Evolutionary conservation across 257 asterid species (phyloP), one percentile per base, ranked within the genome.

Genomic region (Ligustrum vulgare): DNA sequence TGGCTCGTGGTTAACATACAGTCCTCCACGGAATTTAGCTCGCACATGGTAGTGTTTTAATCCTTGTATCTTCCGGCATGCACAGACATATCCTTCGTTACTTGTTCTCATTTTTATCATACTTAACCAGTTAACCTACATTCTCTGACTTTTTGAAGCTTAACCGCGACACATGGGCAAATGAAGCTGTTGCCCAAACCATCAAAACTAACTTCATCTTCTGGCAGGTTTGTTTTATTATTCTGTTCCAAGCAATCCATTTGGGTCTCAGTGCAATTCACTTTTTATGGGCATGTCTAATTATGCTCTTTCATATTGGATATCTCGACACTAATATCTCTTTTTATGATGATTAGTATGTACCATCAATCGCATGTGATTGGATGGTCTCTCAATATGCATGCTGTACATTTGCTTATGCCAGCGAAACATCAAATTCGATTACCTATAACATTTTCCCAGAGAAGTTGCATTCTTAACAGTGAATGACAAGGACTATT

Each of bases 111-210:
- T 78, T 20, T 70, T 75, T 41, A 51, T 51, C 49, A 41, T 41
- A 41, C 10, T 10, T 41, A 10, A 11, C 49, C 49, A n/a, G n/a
- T n/a, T n/a, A n/a, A n/a, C n/a, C 67, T 64, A 56, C 79, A 31
- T 72, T 79, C 71, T 23, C 81, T 73, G 75, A 13, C 81, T 80
- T 49, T 82, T 68, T 88, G 87, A 80, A 94, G 99, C 97, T 95
- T 63, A 95, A 95, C 82, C 97, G 99, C 20, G 98, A 95, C 83
- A 93, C 97, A 39, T 95, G 99, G 99, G 99, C 88, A 75, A 90
- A 93, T 82, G 99, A 95, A 74, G 96, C 98, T 81, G 97, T 91
- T 86, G 91, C 96, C 80, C 98, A 93, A 78, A 95, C 99, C 77
- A 91, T 95, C 82, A 95, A 88, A 80, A 87, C 87, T 18, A 89